Conservation (phyloP, 495 filamentous ascomycete species). For the Alectoria sarmentosa region DNA sequence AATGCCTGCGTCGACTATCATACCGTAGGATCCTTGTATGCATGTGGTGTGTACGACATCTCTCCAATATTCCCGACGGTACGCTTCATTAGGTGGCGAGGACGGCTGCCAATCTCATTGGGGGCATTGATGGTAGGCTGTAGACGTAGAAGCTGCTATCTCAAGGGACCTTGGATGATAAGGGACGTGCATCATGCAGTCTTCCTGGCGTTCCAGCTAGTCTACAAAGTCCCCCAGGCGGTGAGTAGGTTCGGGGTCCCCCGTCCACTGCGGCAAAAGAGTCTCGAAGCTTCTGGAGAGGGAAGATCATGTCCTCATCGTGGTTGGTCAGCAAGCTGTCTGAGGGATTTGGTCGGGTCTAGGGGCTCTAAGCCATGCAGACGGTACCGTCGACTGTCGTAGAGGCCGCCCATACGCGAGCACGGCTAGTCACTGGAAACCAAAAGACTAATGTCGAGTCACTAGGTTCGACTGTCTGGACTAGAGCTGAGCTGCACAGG, state of each 20-base stretch:
- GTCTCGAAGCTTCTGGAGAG: slow-evolving; percentile 5
- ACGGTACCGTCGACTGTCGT: neutral
- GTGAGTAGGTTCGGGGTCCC: neutral
- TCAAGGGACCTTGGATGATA: neutral
- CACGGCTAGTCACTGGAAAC: neutral
- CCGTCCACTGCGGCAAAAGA: neutral
- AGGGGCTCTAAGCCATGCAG: neutral
- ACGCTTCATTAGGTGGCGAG: neutral
- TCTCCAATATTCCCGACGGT: neutral
- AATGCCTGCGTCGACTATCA: neutral
- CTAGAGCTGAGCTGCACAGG: neutral
- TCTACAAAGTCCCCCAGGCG: neutral
- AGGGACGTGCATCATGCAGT: neutral
- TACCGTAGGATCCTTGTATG: neutral
- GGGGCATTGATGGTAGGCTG: neutral
- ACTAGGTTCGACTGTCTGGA: neutral
- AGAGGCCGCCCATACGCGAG: neutral
- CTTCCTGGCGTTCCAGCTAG: neutral
- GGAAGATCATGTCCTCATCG: neutral
- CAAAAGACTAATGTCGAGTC: neutral
- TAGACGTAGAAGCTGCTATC: neutral
- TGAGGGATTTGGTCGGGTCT: neutral
- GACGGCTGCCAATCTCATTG: neutral
- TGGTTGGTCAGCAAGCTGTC: neutral
- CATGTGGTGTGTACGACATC: neutral